Evolutionary conservation across 192 early-diverging fungal genomes (phyloP).

Genomic region (Oehlia diaphana): DNA sequence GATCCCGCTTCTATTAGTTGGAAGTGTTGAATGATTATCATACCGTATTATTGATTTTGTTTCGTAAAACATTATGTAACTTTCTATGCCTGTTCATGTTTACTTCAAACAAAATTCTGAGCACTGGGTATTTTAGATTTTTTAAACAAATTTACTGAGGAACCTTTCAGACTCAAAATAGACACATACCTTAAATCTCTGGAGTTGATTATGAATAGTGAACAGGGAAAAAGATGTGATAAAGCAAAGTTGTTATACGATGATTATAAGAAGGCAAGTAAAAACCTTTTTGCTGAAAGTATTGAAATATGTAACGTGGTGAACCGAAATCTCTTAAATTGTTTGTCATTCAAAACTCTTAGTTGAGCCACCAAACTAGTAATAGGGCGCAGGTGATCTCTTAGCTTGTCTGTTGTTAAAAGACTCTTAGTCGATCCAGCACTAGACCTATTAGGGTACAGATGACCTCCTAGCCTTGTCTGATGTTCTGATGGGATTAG

Average conservation of each 20-base stretch:
- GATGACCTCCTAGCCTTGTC: not conserved
- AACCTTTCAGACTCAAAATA: constrained; percentile 4
- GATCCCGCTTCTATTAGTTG: too few relatives aligned
- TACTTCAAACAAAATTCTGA: not conserved
- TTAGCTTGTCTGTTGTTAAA: constrained; percentile 24
- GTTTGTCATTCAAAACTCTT: constrained; percentile 31
- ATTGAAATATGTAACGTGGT: constrained; percentile 20
- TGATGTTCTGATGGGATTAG: constrained; percentile 9
- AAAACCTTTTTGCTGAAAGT: not conserved
- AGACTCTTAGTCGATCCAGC: not conserved
- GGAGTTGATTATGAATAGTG: not conserved
- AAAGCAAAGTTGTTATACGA: constrained; percentile 8
- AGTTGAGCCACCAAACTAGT: constrained; percentile 30
- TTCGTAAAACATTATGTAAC: too few relatives aligned
- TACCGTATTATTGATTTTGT: too few relatives aligned
- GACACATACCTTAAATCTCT: not conserved
- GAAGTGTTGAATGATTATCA: too few relatives aligned
- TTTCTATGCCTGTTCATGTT: not conserved
- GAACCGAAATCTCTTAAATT: constrained; percentile 17
- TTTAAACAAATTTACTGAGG: not conserved
- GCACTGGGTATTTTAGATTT: not conserved
- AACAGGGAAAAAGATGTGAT: not conserved
- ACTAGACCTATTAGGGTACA: constrained; percentile 12
- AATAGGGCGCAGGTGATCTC: constrained; percentile 24
- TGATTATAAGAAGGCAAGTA: constrained; percentile 8